Percentiles rank a stretch among this genome's conserved stretches.
These are phyloP conservation scores for Triticum timopheevii DNA, from an alignment of 176 grass and related monocot genomes.

Conservation along the genomic window DNA sequence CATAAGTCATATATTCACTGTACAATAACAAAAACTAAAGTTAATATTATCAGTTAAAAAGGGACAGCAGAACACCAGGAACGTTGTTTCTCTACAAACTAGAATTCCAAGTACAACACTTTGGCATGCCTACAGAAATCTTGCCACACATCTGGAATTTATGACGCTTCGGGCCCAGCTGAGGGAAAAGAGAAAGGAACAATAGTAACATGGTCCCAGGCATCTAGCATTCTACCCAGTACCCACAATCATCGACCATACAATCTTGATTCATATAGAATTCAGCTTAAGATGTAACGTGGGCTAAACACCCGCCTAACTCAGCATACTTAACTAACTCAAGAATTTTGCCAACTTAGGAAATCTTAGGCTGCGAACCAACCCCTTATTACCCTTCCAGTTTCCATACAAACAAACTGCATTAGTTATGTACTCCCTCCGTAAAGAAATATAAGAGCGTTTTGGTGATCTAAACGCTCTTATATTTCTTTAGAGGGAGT, in stretches of 20 bases:
- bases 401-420: slow-evolving; percentile 14
- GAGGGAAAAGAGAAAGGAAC: slow-evolving; percentile 10
- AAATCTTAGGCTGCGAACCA: not conserved
- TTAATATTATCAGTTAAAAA: slow-evolving; percentile 33
- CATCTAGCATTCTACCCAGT: slow-evolving; percentile 10
- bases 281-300: not conserved
- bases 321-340: not conserved
- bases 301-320: not conserved
- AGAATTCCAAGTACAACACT: not conserved
- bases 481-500: too few species aligned
- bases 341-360: not conserved
- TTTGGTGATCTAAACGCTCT: too few species aligned
- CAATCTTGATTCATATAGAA: not conserved
- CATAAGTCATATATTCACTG: slow-evolving; percentile 97
- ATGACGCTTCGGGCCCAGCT: not conserved
- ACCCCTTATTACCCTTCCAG: not conserved
- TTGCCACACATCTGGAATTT: not conserved
- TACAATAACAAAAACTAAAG: slow-evolving; percentile 33
- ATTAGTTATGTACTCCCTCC: not conserved
- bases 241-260: not conserved
- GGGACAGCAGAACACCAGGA: not conserved
- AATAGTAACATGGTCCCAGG: not conserved
- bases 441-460: too few species aligned
- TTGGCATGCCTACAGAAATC: not conserved
- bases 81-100: not conserved